Conservation (phyloP, 1,284 basidiomycete genomes). For the Cryptococcus deneoformans region DNA sequence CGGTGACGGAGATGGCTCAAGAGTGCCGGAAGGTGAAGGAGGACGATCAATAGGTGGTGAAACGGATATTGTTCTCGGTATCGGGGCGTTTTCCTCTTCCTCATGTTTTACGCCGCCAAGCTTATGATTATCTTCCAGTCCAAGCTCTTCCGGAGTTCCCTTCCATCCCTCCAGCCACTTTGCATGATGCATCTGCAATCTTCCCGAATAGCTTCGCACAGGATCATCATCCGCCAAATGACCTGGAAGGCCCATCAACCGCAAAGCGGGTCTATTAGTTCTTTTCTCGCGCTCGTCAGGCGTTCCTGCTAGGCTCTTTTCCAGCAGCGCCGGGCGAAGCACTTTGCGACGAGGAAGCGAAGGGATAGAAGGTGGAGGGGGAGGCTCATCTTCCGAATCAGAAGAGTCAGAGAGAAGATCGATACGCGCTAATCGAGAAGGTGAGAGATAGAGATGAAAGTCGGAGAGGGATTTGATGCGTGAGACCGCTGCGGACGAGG, state of each 20-base stretch:
- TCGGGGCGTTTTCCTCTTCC: not conserved
- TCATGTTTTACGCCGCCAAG: not conserved
- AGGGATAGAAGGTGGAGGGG: not conserved
- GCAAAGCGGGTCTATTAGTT: slow-evolving; percentile 15
- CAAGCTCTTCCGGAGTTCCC: slow-evolving; percentile 7
- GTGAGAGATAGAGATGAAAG: slow-evolving; percentile 49
- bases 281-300: slow-evolving; percentile 3
- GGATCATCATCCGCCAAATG: slow-evolving; percentile 7
- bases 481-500: slow-evolving; percentile 12
- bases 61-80: not conserved
- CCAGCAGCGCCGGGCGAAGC: slow-evolving; percentile 29
- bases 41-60: not conserved
- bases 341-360: slow-evolving; percentile 4
- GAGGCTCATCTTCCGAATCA: slow-evolving; percentile 15
- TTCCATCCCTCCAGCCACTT: slow-evolving; percentile 27
- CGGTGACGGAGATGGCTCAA: not conserved
- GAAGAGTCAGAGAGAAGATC: slow-evolving; percentile 35
- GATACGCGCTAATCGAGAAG: slow-evolving; percentile 42
- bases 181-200: slow-evolving; percentile 41
- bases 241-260: slow-evolving; percentile 13
- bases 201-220: slow-evolving; percentile 35
- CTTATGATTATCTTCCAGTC: not conserved
- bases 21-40: not conserved
- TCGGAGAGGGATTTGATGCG: slow-evolving; percentile 42
- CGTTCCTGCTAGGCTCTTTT: not conserved